These are phyloP conservation scores for Haplographium delicatum DNA, from an alignment of 495 filamentous ascomycete species.

Conservation along the genomic window DNA sequence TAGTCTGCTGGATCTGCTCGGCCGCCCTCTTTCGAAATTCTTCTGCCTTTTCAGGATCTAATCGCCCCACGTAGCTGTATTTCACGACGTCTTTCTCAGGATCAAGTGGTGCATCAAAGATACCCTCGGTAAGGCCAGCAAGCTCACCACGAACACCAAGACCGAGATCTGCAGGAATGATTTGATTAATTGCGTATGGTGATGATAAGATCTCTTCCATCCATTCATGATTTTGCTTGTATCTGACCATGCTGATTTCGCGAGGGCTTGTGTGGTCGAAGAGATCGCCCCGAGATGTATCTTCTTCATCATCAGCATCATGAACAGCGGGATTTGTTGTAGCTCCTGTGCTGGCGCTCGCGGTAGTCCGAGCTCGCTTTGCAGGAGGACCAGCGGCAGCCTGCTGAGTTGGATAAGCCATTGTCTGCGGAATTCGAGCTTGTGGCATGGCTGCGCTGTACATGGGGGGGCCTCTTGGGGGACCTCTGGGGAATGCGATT, in stretches of 20 bases:
- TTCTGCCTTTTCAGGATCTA: constrained; percentile 62
- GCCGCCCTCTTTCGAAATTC: constrained; percentile 72
- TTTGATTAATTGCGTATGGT: constrained; percentile 73
- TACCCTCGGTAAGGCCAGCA: constrained; percentile 70
- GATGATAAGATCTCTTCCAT: constrained; percentile 96
- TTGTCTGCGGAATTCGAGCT: constrained; percentile 37
- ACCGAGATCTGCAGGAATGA: constrained; percentile 82
- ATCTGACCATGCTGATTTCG: constrained; percentile 78
- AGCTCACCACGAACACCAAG: constrained; percentile 84
- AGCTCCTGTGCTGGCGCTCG: constrained; percentile 24
- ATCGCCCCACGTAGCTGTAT: constrained; percentile 42
- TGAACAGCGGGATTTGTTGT: constrained; percentile 25
- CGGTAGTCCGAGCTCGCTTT: constrained; percentile 34
- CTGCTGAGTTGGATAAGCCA: constrained; percentile 48
- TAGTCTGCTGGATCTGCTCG: constrained; percentile 57
- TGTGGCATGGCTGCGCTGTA: constrained; percentile 24
- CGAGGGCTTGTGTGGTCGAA: constrained; percentile 84
- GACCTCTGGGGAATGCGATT: constrained; percentile 59
- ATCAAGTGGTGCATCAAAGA: constrained; percentile 55
- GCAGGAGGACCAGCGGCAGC: constrained; percentile 37
- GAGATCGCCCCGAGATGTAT: constrained; percentile 75
- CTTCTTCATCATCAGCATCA: constrained; percentile 75
- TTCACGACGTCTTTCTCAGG: constrained; percentile 33
- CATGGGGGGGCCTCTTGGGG: constrained; percentile 32
- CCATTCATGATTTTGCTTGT: constrained; percentile 95